phyloP scores from a whole-genome alignment of 352 stramenopile species.

The Phytopythium boreale region DNA sequence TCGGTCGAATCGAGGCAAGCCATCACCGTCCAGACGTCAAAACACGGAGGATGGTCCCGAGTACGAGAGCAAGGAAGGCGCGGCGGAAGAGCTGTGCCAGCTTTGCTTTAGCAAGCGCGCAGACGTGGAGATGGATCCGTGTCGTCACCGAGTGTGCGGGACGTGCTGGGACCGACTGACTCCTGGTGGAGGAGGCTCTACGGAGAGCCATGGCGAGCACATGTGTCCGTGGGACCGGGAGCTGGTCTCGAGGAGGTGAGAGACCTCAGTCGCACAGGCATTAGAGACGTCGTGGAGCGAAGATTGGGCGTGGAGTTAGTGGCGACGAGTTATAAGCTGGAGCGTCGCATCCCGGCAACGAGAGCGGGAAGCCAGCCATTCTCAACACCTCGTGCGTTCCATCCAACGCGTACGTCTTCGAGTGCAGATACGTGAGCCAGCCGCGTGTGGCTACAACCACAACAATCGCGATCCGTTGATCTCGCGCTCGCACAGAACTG shows the following conservation, averaged over 20 bases:
- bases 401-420: no score
- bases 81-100: constrained; percentile 31
- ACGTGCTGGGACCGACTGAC: constrained; percentile 49
- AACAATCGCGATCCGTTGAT: no score
- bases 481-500: no score
- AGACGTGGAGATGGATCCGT: constrained; percentile 57
- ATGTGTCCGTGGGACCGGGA: constrained; percentile 69
- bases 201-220: constrained; percentile 10
- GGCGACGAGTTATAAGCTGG: neutral
- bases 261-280: neutral
- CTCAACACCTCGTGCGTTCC: neutral
- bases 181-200: constrained; percentile 24
- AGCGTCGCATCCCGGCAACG: no score
- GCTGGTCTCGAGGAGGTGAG: constrained; percentile 31
- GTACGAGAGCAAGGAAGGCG: neutral
- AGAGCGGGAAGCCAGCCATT: neutral
- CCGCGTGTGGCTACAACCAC: no score
- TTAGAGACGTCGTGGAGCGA: neutral
- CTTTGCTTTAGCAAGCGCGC: constrained; percentile 43
- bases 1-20: neutral
- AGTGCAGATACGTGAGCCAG: no score
- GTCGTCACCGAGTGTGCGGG: constrained; percentile 40
- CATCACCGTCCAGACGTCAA: neutral
- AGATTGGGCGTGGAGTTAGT: neutral
- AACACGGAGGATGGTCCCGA: neutral